Evolutionary conservation across 179 eudicot genomes (phyloP), one percentile per base, ranked within the genome.

Genomic region (Nepenthes alata): DNA sequence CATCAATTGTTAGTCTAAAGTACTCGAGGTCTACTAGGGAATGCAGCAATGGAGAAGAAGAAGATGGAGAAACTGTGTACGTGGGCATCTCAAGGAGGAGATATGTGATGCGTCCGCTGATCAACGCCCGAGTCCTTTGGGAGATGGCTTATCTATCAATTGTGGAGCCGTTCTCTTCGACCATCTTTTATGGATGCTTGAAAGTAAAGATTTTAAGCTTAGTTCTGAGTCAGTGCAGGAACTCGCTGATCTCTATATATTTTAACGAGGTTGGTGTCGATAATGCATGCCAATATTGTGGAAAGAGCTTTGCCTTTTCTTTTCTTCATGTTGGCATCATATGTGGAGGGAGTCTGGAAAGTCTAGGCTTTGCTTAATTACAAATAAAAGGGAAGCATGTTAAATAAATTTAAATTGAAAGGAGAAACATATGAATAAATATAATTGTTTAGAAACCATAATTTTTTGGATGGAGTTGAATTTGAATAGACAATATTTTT

Each of bases 121-220:
- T 87, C 36, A 85, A 72, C 38, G 85, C 91, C 12, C 67, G 48
- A 58, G 55, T 5, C 57, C 56, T 2, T 62, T 63, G 11, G 70
- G 15, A 5, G 62, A 49, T 25, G 57, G 47, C n/a, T 49, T 66
- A 51, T 66, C 72, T 55, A 56, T 70, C 68, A 83, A 78, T 47
- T 87, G 95, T 70, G 91, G 85, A 74, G 95, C 85, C 7, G 91
- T 88, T 3, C 75, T 88, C 16, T 88, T 88, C 47, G 87, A 88
- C 53, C 91, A 88, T 41, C 78, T 88, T 47, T 47, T 88, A 47
- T 88, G 91, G 95, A 81, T 88, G 95, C 87, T 88, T 10, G 85
- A 85, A 48, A 81, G 79, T 77, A 88, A 75, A 0, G 88, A 85
- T 65, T 80, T 77, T 8, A 70, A 61, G 52, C 78, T 78, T 25